phyloP scores from a whole-genome alignment of 257 asterid genomes.

The Solanum commersonii region DNA sequence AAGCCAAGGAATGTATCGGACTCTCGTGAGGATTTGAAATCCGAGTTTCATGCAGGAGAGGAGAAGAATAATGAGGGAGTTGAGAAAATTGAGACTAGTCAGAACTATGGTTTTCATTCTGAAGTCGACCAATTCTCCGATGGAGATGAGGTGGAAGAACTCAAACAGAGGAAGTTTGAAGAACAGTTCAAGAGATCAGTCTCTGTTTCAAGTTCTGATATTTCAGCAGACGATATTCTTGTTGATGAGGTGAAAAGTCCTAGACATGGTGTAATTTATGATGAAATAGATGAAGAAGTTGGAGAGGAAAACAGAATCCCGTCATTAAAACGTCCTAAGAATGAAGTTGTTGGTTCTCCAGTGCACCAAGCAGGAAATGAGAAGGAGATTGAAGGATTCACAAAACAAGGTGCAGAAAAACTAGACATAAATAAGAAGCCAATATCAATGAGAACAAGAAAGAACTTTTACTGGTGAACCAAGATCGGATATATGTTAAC shows the following conservation, averaged over 20 bases:
- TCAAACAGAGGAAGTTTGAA: conserved; percentile 1
- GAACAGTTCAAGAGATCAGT: conserved; percentile 14
- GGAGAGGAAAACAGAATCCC: not conserved
- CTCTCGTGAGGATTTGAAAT: not conserved
- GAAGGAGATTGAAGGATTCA: conserved; percentile 2
- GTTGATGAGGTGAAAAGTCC: conserved; percentile 6
- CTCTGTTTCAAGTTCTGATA: conserved; percentile 41
- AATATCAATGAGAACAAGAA: conserved; percentile 38
- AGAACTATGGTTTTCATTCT: conserved; percentile 10
- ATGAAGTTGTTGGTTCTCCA: conserved; percentile 1
- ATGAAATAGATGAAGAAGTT: conserved; percentile 26
- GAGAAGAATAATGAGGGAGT: conserved; percentile 2
- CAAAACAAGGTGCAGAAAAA: conserved; percentile 7
- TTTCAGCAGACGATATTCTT: conserved; percentile 15
- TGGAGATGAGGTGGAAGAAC: not conserved
- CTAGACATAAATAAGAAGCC: conserved; percentile 32
- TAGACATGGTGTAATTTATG: conserved; percentile 8
- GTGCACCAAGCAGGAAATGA: conserved; percentile 9
- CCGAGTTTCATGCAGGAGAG: not conserved
- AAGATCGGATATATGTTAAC: not conserved
- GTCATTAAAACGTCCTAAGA: not conserved
- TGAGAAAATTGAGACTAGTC: conserved; percentile 14
- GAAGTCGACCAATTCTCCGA: not conserved
- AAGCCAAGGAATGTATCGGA: conserved; percentile 8
- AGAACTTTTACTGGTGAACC: conserved; percentile 19